Evolutionary conservation across 805 yeast genomes (phyloP), one percentile per base, ranked within the genome.

Genomic region (Candida berthetii): DNA sequence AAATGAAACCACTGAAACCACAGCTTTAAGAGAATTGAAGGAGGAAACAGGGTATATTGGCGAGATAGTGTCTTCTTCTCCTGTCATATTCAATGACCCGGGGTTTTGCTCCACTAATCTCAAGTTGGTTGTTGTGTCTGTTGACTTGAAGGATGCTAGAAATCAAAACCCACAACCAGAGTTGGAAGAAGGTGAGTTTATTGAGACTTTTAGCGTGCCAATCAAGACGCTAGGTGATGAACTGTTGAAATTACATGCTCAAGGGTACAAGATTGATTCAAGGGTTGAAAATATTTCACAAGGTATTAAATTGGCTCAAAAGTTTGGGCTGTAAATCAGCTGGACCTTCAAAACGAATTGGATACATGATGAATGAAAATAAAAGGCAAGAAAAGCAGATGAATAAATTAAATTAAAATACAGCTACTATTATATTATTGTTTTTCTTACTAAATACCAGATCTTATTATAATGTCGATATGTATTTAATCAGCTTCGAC

Each of bases 31-130:
- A 47, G 99, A 91, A 60, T 65, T 91, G 48, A 74, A 74, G 38
- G 99, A 91, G 61, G 99, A 91, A 57, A 90, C 98, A 0, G 99
- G 99, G 0, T 90, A 85, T 58, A 67, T 81, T 36, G 97, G 97
- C 7, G 74, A 64, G 35, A 81, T 79, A 37, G 50, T 64, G 29
- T 61, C 60, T 15, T 60, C 62, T 38, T 62, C 76, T 10, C 76
- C 80, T 8, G 52, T 71, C 15, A 66, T 82, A 53, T 84, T 64
- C 61, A 80, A 81, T 48, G 96, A 87, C 57, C 95, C 96, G 0
- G 96, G 95, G 2, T 87, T 85, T 58, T 84, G 96, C 51, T 89
- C 91, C 60, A 91, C 97, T 16, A 90, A 85, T 55, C 69, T 87
- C 66, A 80, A 81, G 19, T 64, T 91, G 44, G 93, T 91, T 2